phyloP scores from a whole-genome alignment of 2,329 filamentous ascomycete genomes.

The Aspergillus alliaceus region DNA sequence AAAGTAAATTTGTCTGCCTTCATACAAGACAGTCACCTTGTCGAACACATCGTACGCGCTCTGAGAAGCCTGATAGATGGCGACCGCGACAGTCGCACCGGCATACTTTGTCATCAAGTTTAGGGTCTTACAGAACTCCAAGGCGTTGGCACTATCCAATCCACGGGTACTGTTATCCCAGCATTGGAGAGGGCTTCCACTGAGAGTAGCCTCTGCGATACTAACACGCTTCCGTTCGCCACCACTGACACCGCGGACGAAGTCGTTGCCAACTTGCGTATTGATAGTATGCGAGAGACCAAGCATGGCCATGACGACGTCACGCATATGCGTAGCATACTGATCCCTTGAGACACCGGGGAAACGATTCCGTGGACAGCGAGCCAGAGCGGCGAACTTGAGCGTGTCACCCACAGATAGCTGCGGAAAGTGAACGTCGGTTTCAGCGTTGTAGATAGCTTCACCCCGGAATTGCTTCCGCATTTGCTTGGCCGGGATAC shows the following conservation, averaged over 20 bases:
- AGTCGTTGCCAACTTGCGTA: conserved; percentile 54
- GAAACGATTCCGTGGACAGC: conserved; percentile 46
- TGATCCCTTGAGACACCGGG: conserved; percentile 42
- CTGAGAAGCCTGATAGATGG: conserved; percentile 55
- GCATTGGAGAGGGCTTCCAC: conserved; percentile 48
- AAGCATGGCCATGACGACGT: conserved; percentile 47
- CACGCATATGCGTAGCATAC: conserved; percentile 44
- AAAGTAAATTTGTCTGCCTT: conserved; percentile 76
- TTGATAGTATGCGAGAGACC: conserved; percentile 52
- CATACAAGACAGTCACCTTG: conserved; percentile 71
- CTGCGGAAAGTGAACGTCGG: conserved; percentile 79
- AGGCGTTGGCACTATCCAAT: conserved; percentile 55
- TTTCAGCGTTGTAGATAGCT: conserved; percentile 82
- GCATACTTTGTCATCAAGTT: conserved; percentile 50
- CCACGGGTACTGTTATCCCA: conserved; percentile 53
- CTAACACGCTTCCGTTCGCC: conserved; percentile 62
- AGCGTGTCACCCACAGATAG: conserved; percentile 76
- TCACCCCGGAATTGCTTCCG: conserved; percentile 67
- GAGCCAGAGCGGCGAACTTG: conserved; percentile 73
- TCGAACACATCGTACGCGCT: conserved; percentile 62
- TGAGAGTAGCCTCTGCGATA: conserved; percentile 56
- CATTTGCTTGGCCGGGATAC: conserved; percentile 58
- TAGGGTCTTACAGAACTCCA: conserved; percentile 57
- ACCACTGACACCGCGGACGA: conserved; percentile 61
- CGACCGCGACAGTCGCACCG: conserved; percentile 52